Evolutionary conservation across 1,139 yeast species (phyloP).

Genomic region (Yamadazyma dendronema): DNA sequence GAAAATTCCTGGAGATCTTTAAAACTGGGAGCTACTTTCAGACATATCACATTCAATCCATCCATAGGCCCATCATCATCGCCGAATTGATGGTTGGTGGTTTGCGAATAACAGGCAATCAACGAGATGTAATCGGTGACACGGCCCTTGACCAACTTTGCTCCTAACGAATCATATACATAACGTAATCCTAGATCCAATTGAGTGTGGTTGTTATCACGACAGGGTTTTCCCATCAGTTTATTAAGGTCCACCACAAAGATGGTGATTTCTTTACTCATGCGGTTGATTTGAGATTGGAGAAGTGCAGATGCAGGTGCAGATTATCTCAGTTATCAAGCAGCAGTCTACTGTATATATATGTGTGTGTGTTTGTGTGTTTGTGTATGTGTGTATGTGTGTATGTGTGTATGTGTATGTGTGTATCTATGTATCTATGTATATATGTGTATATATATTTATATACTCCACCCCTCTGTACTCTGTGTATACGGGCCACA

Average conservation of each 20-base stretch:
- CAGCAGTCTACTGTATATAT: no score
- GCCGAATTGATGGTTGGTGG: conserved; percentile 21
- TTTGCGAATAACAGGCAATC: conserved; percentile 36
- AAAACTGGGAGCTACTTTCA: conserved; percentile 25
- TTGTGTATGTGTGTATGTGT: no score
- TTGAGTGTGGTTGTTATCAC: conserved; percentile 20
- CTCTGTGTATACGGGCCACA: no score
- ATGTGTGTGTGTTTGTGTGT: no score
- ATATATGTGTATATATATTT: no score
- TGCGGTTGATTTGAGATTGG: no score
- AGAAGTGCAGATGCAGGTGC: no score
- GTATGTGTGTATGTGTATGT: no score
- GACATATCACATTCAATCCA: conserved; percentile 25
- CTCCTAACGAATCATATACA: conserved; percentile 40
- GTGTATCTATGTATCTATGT: no score
- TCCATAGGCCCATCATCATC: conserved; percentile 19
- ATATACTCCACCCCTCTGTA: no score
- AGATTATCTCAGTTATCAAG: no score
- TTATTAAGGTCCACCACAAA: conserved; percentile 54
- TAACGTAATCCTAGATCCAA: conserved; percentile 40
- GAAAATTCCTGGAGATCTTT: conserved; percentile 12
- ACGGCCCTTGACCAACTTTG: conserved; percentile 48
- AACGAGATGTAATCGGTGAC: conserved; percentile 57
- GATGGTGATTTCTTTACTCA: conserved; percentile 46
- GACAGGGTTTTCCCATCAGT: conserved; percentile 30